Conservation (phyloP, 2,329 filamentous ascomycete species). For the Diaporthe ilicicola region DNA sequence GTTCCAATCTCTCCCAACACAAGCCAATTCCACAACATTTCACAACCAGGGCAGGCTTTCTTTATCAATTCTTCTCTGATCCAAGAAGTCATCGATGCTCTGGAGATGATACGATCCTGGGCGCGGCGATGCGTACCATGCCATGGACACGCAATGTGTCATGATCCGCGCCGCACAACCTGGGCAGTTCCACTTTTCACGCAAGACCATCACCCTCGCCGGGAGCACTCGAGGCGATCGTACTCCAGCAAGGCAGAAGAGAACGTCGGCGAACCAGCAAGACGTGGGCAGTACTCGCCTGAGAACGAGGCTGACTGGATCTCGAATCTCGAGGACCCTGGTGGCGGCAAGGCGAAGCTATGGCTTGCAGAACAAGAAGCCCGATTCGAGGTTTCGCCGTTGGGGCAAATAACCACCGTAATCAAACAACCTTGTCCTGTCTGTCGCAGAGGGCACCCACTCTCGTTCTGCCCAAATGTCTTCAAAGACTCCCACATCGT, state of each 20-base stretch:
- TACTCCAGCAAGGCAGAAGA: not conserved
- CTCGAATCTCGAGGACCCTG: too few species aligned
- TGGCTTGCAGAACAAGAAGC: not conserved
- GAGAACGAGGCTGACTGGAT: not conserved
- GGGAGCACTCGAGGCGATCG: not conserved
- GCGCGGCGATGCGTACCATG: not conserved
- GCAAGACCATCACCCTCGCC: not conserved
- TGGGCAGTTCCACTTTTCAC: not conserved
- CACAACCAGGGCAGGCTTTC: not conserved
- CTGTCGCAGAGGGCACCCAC: not conserved
- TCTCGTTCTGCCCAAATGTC: not conserved
- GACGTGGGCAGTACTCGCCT: not conserved
- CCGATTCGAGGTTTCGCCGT: rapidly evolving
- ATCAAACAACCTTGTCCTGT: not conserved
- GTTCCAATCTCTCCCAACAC: too few species aligned
- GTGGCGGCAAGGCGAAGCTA: not conserved
- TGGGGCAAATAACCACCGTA: rapidly evolving
- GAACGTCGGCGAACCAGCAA: too few species aligned
- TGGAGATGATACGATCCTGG: not conserved
- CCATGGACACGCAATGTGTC: not conserved
- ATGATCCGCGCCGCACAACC: not conserved
- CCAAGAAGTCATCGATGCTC: not conserved
- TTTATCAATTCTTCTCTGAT: not conserved
- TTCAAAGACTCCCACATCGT: too few species aligned
- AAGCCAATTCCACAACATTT: too few species aligned